Evolutionary conservation across 2,329 filamentous ascomycete genomes (phyloP), one percentile per base, ranked within the genome.

Genomic region (Geoglossum cookeanum): DNA sequence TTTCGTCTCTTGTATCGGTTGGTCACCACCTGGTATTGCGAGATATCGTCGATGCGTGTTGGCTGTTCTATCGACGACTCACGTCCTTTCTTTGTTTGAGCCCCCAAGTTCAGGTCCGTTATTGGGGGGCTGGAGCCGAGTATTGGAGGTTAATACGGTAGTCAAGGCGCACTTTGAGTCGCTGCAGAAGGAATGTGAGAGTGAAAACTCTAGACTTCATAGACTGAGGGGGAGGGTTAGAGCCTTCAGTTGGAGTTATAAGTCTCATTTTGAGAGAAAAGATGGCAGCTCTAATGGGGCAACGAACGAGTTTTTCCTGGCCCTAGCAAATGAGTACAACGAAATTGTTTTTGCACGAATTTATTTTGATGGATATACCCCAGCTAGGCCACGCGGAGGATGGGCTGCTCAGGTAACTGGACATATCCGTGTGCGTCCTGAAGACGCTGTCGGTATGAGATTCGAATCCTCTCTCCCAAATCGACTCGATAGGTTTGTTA

Each of bases 11-110:
- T 67, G 68, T 1, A 63, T 81, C 27, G 68, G 71, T 7, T 83
- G 79, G 79, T 82, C 79, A 4, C 69, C 75, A 1, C 70, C 75
- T 5, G 78, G 79, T 1, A 66, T 81, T 44, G 78, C 71, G 17
- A 74, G 72, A 61, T 74, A 79, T 64, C 68, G 72, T 48, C 72
- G 76, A 60, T 78, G 74, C 62, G 72, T 74, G 6, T 70, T 83
- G 32, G 76, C 74, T 1, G 73, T 79, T 15, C 67, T 80, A 49
- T 80, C 78, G 0, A 74, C 77, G 2, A 80, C 79, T 60, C 66
- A 79, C 57, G 63, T 78, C 1, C 65, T 83, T 4, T 78, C 76
- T 1, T 64, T 83, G 7, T 83, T 78, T 73, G 74, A 77, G 53
- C 69, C 73, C 2, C 65, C 72, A 35, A 74, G 74, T 11, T 68